Evolutionary conservation across 805 yeast species (phyloP).

Genomic region (Hanseniaspora taiwanica): DNA sequence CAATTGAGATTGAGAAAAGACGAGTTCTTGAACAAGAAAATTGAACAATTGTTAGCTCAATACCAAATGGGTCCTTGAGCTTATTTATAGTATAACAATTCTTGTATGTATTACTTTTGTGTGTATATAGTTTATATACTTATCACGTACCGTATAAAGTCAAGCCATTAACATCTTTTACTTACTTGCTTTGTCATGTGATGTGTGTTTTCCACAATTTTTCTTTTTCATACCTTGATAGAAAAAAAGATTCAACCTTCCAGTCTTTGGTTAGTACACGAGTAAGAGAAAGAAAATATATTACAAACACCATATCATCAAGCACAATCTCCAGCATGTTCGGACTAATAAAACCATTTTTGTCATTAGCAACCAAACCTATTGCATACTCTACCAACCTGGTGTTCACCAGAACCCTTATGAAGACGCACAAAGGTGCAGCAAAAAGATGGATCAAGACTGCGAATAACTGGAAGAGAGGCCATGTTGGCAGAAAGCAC

Average conservation of each 20-base stretch:
- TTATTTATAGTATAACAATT: background rate
- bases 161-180: too few species aligned
- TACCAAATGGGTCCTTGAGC: conserved; percentile 16
- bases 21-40: conserved; percentile 48
- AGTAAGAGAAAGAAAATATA: background rate
- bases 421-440: conserved; percentile 78
- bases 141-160: too few species aligned
- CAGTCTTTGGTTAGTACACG: too few species aligned
- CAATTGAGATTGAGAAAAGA: conserved; percentile 69
- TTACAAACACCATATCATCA: background rate
- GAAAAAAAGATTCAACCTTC: too few species aligned
- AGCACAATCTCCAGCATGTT: background rate
- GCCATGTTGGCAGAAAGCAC: conserved; percentile 77
- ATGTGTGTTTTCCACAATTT: too few species aligned
- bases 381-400: conserved; percentile 7
- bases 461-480: conserved; percentile 54
- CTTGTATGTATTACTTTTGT: background rate
- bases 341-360: background rate
- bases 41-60: conserved; percentile 43
- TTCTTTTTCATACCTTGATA: too few species aligned
- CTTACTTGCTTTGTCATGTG: too few species aligned
- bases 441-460: conserved; percentile 78
- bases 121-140: too few species aligned
- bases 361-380: conserved; percentile 2
- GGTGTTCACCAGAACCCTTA: conserved; percentile 23